Base-by-base conservation (phyloP, 768 basidiomycete species). In the Trametes cinnabarina region DNA sequence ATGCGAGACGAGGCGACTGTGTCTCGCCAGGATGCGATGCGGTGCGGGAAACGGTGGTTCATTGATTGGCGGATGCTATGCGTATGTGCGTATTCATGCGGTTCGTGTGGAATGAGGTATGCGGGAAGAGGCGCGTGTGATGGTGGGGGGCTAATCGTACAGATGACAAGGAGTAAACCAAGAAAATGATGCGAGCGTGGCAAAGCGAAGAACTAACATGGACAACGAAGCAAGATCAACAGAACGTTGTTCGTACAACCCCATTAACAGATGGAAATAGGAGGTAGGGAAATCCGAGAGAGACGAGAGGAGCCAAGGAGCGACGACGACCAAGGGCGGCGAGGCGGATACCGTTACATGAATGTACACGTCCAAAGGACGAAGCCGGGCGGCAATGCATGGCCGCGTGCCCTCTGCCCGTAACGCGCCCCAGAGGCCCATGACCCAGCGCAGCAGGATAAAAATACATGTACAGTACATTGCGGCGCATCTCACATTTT, bases 391-490 rank as follows among this genome's bases (percentile, higher is more conserved):
- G 47, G 40, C 37, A 28, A 37, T 19, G 56, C 40, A 37, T 32
- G 40, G 26, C 47, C 23, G 37, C n/a, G 51, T 14, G 37, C 51
- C 51, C 26, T 43, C 19, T 20, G 11, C 20, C 22, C 43, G 20
- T 10, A 14, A 46, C 44, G 23, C 44, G 37, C 23, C 34, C 9
- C 37, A 32, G 41, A 42, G 42, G n/a, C 30, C 47, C 48, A 10
- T 4, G 25, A 6, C 55, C 47, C 47, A 42, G 49, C 55, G 47
- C 47, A 25, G 25, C 28, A n/a, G 47, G 47, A 32, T 55, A 25
- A 26, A 25, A 39, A 48, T 61, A 61, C 60, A 56, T 28, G 43
- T 61, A 55, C 22, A 41, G 44, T 61, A 61, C 60, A 61, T 40
- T 23, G 26, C 28, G 51, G 47, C 35, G 32, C 57, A 57, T 61